phyloP scores from a whole-genome alignment of 1,284 basidiomycete species.

The Cryptococcus hybrid region DNA sequence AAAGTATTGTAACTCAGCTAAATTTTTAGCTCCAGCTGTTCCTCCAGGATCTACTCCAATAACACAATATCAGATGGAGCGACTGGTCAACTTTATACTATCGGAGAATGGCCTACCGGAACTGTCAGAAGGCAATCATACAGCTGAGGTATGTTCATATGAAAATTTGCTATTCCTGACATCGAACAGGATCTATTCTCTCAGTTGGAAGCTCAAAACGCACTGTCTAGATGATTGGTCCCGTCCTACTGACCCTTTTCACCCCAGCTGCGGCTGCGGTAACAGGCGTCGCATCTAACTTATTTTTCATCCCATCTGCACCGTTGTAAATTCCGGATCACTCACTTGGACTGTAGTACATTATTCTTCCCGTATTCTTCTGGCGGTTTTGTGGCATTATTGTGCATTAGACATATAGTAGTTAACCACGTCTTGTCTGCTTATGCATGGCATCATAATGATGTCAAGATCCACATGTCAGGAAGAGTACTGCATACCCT shows the following conservation, averaged over 20 bases:
- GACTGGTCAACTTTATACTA: slow-evolving; percentile 40
- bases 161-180: not conserved
- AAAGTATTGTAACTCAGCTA: not conserved
- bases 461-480: too few relatives aligned
- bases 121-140: slow-evolving; percentile 17
- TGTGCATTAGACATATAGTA: too few relatives aligned
- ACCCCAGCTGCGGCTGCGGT: too few relatives aligned
- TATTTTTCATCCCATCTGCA: not conserved
- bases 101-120: slow-evolving; percentile 23
- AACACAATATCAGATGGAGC: slow-evolving; percentile 39
- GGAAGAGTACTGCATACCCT: too few relatives aligned
- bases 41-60: slow-evolving; percentile 41
- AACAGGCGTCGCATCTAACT: too few relatives aligned
- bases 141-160: slow-evolving; percentile 23
- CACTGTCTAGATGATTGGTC: slow-evolving; percentile 48
- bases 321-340: not conserved
- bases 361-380: too few relatives aligned
- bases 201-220: slow-evolving; percentile 35
- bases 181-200: slow-evolving; percentile 32
- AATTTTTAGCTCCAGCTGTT: slow-evolving; percentile 11
- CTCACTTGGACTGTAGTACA: too few relatives aligned
- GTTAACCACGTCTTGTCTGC: too few relatives aligned
- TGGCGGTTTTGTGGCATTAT: too few relatives aligned
- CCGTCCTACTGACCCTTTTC: not conserved
- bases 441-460: too few relatives aligned